Evolutionary conservation across 805 yeast species (phyloP).

Genomic region (Yamadazyma tumulicola): DNA sequence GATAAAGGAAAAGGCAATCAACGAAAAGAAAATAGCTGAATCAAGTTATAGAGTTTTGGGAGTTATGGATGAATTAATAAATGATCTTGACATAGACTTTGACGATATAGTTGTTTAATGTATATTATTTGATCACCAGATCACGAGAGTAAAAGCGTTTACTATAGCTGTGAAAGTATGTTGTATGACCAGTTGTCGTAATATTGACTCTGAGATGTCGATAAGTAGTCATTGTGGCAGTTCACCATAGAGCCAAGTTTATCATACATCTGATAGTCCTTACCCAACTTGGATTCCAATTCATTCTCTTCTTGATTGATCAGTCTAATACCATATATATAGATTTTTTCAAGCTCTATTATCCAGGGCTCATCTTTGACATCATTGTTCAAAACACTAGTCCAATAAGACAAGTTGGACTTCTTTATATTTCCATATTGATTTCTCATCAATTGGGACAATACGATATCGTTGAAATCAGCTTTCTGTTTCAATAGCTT

Average conservation of each 20-base stretch:
- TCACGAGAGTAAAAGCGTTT: too few species aligned
- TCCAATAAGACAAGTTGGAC: slow-evolving; percentile 51
- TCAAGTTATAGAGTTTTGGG: slow-evolving; percentile 59
- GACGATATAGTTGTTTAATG: slow-evolving; percentile 16
- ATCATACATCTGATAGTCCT: slow-evolving; percentile 27
- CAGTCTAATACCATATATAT: slow-evolving; percentile 26
- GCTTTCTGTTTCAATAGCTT: slow-evolving; percentile 42
- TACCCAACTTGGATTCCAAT: slow-evolving; percentile 27
- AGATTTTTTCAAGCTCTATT: slow-evolving; percentile 46
- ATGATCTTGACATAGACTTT: slow-evolving; percentile 36
- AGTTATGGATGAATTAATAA: slow-evolving; percentile 50
- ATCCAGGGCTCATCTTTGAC: slow-evolving; percentile 63
- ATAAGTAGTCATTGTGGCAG: slow-evolving; percentile 27
- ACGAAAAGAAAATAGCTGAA: slow-evolving; percentile 42
- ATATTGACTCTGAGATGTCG: slow-evolving; percentile 27
- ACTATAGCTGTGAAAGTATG: slow-evolving; percentile 1
- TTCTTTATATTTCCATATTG: slow-evolving; percentile 53
- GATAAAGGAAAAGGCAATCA: slow-evolving; percentile 40
- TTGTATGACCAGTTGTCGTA: slow-evolving; percentile 18
- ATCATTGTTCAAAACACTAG: slow-evolving; percentile 49
- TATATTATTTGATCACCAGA: not conserved
- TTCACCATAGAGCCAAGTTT: slow-evolving; percentile 34
- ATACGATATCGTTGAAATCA: slow-evolving; percentile 46
- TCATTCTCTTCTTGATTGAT: slow-evolving; percentile 19
- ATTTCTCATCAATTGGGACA: slow-evolving; percentile 47